These are phyloP conservation scores for Ogataea neopini DNA, from an alignment of 805 yeast genomes.

Conservation along the genomic window DNA sequence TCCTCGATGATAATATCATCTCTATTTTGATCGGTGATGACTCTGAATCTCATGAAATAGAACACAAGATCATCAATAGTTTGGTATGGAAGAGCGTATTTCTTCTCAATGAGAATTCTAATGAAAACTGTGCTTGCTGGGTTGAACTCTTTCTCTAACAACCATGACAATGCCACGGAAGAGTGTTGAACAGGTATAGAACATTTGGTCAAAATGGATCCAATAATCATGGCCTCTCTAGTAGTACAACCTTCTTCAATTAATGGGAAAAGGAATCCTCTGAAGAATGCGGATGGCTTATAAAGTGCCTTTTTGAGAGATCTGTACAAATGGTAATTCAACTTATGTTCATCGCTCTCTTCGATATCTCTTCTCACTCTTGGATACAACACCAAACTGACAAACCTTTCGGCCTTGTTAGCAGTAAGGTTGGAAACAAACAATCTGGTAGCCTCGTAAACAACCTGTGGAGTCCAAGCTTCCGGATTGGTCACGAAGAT, in stretches of 20 bases:
- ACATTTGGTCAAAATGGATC: slow-evolving; percentile 83
- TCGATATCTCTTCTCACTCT: slow-evolving; percentile 72
- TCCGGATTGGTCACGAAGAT: slow-evolving; percentile 91
- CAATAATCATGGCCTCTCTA: slow-evolving; percentile 93
- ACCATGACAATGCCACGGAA: slow-evolving; percentile 87
- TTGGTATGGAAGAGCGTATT: slow-evolving; percentile 95
- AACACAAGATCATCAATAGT: slow-evolving; percentile 92
- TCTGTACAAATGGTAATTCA: slow-evolving; percentile 91
- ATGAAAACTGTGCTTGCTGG: slow-evolving; percentile 92
- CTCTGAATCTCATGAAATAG: slow-evolving; percentile 89
- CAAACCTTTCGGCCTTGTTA: slow-evolving; percentile 83
- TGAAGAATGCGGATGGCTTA: slow-evolving; percentile 97
- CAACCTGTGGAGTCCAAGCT: slow-evolving; percentile 92
- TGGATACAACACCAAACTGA: slow-evolving; percentile 65
- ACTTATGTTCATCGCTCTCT: slow-evolving; percentile 69
- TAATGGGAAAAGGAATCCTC: slow-evolving; percentile 90
- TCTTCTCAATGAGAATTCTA: slow-evolving; percentile 85
- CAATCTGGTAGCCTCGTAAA: slow-evolving; percentile 90
- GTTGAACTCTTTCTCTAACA: slow-evolving; percentile 76
- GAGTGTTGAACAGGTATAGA: slow-evolving; percentile 96
- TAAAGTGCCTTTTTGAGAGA: slow-evolving; percentile 89
- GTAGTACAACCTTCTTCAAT: slow-evolving; percentile 87
- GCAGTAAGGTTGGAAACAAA: slow-evolving; percentile 90
- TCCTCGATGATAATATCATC: slow-evolving; percentile 27
- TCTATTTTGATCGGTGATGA: slow-evolving; percentile 43